A percentile compares a stretch with the other conserved stretches of the same genome.
phyloP scores from a whole-genome alignment of 306 rosid genomes.

The Cyclanthera cordifolia region DNA sequence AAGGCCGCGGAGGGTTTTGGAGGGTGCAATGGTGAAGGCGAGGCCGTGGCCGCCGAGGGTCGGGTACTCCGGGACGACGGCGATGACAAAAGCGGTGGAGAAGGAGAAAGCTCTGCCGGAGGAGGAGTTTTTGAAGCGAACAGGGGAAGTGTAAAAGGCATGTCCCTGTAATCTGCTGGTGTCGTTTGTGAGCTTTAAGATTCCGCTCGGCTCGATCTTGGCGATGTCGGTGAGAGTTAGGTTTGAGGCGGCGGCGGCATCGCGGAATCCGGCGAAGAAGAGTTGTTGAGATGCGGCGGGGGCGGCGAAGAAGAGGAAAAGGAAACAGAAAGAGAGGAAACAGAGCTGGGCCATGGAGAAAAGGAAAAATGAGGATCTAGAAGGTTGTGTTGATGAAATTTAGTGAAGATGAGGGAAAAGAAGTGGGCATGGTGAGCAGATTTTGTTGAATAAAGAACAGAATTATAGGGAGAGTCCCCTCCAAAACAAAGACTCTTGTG shows the following conservation, averaged over 20 bases:
- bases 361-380: background rate
- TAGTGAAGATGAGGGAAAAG: background rate
- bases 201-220: slow-evolving; percentile 32
- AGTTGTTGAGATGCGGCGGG: slow-evolving; percentile 33
- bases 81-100: slow-evolving; percentile 52
- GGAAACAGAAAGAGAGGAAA: slow-evolving; percentile 5
- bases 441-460: no score
- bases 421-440: background rate
- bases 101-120: slow-evolving; percentile 51
- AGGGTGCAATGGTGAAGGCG: slow-evolving; percentile 46
- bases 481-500: no score
- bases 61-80: slow-evolving; percentile 64
- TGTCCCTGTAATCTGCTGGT: slow-evolving; percentile 38
- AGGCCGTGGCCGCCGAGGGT: slow-evolving; percentile 82
- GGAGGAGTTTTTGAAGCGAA: slow-evolving; percentile 46
- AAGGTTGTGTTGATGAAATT: background rate
- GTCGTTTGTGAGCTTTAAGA: slow-evolving; percentile 47
- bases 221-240: slow-evolving; percentile 39
- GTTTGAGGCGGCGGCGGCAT: slow-evolving; percentile 19
- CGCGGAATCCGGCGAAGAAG: slow-evolving; percentile 42
- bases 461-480: no score
- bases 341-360: slow-evolving; percentile 21
- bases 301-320: slow-evolving; percentile 15
- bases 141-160: slow-evolving; percentile 37
- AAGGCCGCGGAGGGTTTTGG: slow-evolving; percentile 39